phyloP scores from a whole-genome alignment of 148 eudicot species.

The Rhododendron simsii region DNA sequence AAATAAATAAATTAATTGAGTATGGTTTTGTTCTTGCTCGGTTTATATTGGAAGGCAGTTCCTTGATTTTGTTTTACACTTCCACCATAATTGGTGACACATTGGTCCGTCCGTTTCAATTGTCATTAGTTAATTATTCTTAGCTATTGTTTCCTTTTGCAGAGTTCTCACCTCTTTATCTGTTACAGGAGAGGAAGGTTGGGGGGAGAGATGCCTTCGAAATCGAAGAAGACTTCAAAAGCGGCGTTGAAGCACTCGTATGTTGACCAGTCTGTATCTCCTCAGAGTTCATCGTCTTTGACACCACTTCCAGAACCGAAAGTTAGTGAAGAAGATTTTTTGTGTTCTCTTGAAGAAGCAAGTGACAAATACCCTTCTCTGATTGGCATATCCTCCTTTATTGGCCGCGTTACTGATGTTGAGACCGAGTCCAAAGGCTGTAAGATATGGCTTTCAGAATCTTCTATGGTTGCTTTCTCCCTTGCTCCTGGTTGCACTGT shows the following conservation, averaged over 20 bases:
- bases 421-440: constrained; percentile 41
- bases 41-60: not conserved
- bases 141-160: not conserved
- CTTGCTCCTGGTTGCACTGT: constrained; percentile 64
- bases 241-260: constrained; percentile 24
- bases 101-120: not conserved
- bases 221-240: constrained; percentile 40
- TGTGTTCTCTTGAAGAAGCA: constrained; percentile 42
- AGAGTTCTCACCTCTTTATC: not conserved
- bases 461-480: constrained; percentile 58
- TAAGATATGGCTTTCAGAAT: constrained; percentile 77
- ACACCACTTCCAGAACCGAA: constrained; percentile 12
- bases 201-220: constrained; percentile 42
- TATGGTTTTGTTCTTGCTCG: not conserved
- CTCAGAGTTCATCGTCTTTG: constrained; percentile 19
- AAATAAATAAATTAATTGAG: not conserved
- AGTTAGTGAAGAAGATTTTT: constrained; percentile 30
- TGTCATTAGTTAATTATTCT: not conserved
- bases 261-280: constrained; percentile 20
- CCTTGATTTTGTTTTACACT: not conserved
- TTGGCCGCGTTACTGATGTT: constrained; percentile 39
- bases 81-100: not conserved
- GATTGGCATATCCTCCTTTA: constrained; percentile 43
- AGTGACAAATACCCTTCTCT: constrained; percentile 58
- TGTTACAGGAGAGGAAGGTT: not conserved